Evolutionary conservation across 768 basidiomycete species (phyloP).

Genomic region (Pulveroboletus ravenelii): DNA sequence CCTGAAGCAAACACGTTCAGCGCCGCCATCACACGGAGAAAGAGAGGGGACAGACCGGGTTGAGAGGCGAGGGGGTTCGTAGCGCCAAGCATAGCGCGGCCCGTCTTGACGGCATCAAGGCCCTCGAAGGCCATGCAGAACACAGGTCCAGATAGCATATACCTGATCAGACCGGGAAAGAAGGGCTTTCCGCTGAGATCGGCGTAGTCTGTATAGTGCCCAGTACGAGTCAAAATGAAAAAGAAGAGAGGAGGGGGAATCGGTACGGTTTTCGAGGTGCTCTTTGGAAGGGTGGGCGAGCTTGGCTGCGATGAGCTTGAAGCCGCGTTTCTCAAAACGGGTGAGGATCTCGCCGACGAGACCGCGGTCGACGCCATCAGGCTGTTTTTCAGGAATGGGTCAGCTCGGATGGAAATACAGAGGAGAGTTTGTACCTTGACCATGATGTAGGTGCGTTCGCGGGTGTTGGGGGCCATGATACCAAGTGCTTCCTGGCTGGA

Average conservation of each 20-base stretch:
- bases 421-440: conserved; percentile 65
- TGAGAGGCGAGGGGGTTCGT: conserved; percentile 93
- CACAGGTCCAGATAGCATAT: conserved; percentile 95
- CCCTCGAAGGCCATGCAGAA: conserved; percentile 97
- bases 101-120: conserved; percentile 90
- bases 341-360: conserved; percentile 94
- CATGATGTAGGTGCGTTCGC: conserved; percentile 98
- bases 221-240: background rate
- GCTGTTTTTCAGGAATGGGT: conserved; percentile 47
- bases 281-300: conserved; percentile 71
- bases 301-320: conserved; percentile 95
- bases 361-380: conserved; percentile 97
- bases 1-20: conserved; percentile 40
- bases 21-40: background rate
- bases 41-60: conserved; percentile 52
- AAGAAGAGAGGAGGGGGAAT: background rate
- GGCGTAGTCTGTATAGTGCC: conserved; percentile 67
- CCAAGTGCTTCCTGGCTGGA: conserved; percentile 22
- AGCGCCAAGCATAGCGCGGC: conserved; percentile 91
- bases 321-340: conserved; percentile 97
- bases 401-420: background rate
- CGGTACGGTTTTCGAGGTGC: conserved; percentile 86
- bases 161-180: conserved; percentile 94
- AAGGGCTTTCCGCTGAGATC: conserved; percentile 93
- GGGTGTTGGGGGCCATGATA: conserved; percentile 32